Evolutionary conservation across 192 early-diverging fungal species (phyloP), one percentile per base, ranked within the genome.

Genomic region (Backusella tuberculispora): DNA sequence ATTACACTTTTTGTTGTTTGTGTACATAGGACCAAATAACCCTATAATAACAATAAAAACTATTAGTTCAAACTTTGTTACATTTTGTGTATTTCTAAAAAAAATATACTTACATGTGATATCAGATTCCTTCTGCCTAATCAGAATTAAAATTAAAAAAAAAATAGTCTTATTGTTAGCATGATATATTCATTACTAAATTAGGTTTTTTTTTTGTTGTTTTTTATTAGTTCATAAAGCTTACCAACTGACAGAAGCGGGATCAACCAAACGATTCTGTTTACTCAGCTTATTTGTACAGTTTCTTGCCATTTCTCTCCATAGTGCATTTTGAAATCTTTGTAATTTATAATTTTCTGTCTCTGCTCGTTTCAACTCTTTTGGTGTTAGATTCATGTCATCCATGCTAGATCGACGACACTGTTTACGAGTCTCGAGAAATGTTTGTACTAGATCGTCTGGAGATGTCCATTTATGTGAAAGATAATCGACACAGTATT

Each of bases 111-210:
- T 78, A 78, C 81, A 83, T 74, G 81, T 83, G 47, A 83, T 79
- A 66, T 83, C 81, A 24, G 77, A 74, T 63, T 79, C 81, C 67
- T 83, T 83, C 65, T 83, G 81, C 81, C 81, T 83, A 73, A 29
- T 69, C 24, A 69, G 24, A 47, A 69, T 47, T 34, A 69, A 37
- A 46, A 45, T 53, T 53, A 53, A 53, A 53, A 53, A 19, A 53
- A 34, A 34, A 53, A n/a, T 9, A 53, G 2, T 24, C 14, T 60
- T 8, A 26, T 60, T 60, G 53, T 60, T 60, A 60, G 10, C 26
- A 4, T 3, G 53, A 60, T 9, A 24, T 24, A 26, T 60, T 60
- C 21, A 13, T 60, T 60, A 13, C 53, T 26, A 60, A 60, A 60
- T 60, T 24, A 26, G 7, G 53, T 12, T 12, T 56, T 24, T 53